Conservation (phyloP, 1,284 basidiomycete genomes). For the Cryptococcus floricola region DNA sequence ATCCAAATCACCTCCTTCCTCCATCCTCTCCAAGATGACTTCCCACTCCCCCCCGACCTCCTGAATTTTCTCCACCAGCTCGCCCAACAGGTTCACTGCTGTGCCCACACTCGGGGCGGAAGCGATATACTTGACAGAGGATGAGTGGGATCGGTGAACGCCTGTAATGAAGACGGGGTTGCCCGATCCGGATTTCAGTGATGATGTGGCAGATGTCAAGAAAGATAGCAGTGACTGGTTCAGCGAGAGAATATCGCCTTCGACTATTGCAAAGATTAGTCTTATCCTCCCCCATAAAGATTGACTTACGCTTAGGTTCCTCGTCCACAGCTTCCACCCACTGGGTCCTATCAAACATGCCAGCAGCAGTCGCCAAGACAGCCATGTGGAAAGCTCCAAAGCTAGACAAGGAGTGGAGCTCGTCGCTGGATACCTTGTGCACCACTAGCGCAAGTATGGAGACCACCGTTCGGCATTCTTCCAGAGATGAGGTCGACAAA, state of each 20-base stretch:
- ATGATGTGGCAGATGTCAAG: slow-evolving; percentile 31
- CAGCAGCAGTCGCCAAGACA: slow-evolving; percentile 70
- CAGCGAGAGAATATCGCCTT: slow-evolving; percentile 28
- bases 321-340: slow-evolving; percentile 64
- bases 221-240: slow-evolving; percentile 43
- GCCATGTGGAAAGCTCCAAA: slow-evolving; percentile 81
- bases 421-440: slow-evolving; percentile 53
- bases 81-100: slow-evolving; percentile 31
- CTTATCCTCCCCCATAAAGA: not conserved
- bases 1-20: slow-evolving; percentile 21
- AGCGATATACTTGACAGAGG: slow-evolving; percentile 21
- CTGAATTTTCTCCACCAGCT: slow-evolving; percentile 31
- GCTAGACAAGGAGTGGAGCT: slow-evolving; percentile 63
- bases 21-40: slow-evolving; percentile 22
- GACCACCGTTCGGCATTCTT: slow-evolving; percentile 52
- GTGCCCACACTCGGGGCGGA: slow-evolving; percentile 34
- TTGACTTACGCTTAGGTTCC: slow-evolving; percentile 40
- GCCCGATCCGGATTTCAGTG: slow-evolving; percentile 34
- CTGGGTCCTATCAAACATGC: slow-evolving; percentile 62
- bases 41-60: slow-evolving; percentile 33
- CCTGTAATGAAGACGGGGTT: slow-evolving; percentile 42
- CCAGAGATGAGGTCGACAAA: slow-evolving; percentile 48
- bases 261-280: slow-evolving; percentile 6
- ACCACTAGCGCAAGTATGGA: slow-evolving; percentile 51
- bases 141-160: slow-evolving; percentile 20